phyloP scores from a whole-genome alignment of 805 yeast species.

The Wickerhamomyces kurtzmanii region DNA sequence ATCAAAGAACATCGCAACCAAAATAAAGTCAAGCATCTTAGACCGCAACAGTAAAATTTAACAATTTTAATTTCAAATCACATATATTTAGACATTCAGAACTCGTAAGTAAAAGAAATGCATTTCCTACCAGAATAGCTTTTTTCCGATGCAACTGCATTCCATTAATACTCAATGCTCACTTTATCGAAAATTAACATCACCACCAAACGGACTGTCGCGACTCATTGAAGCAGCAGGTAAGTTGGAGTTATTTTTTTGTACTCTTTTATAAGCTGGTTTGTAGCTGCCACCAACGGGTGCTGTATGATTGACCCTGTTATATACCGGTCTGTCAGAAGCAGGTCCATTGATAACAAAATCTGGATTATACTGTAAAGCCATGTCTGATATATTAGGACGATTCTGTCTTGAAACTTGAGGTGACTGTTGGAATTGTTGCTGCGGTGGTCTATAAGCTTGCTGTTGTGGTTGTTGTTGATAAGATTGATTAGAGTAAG shows the following conservation, averaged over 20 bases:
- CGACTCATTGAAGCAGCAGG: constrained; percentile 30
- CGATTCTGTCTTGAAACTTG: constrained; percentile 3
- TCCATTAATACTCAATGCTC: too few species aligned
- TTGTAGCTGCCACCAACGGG: constrained; percentile 17
- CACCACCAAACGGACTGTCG: constrained; percentile 40
- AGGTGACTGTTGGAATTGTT: constrained; percentile 9
- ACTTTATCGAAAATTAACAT: too few species aligned
- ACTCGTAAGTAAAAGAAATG: too few species aligned
- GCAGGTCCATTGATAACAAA: constrained; percentile 21
- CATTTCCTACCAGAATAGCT: too few species aligned
- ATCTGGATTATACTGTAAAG: constrained; percentile 40
- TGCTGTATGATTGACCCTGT: constrained; percentile 6
- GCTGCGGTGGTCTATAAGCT: constrained; percentile 12
- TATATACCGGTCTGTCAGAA: constrained; percentile 6
- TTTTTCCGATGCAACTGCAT: too few species aligned
- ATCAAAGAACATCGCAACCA: too few species aligned
- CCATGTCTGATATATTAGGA: constrained; percentile 25
- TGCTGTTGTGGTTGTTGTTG: constrained; percentile 4
- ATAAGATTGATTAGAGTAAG: background rate
- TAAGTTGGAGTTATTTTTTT: constrained; percentile 20
- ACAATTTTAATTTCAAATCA: too few species aligned
- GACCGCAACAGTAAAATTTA: too few species aligned
- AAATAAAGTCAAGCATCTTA: too few species aligned
- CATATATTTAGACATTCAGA: too few species aligned
- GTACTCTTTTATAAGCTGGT: constrained; percentile 29